Conservation (phyloP, 2,329 filamentous ascomycete species). For the Ophidiomyces ophidiicola region DNA sequence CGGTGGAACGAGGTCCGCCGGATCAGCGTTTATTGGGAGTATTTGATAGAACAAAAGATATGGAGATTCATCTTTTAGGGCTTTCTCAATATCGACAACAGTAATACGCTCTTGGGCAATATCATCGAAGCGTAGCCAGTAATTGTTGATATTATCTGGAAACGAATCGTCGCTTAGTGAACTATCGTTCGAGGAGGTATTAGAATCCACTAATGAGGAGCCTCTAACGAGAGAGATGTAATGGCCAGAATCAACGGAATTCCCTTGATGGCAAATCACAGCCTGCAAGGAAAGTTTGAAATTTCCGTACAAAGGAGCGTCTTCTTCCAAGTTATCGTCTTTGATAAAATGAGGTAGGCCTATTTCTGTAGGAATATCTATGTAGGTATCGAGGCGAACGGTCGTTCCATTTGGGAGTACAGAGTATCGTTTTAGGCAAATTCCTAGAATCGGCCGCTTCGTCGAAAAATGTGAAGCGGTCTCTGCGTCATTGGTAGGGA, state of each 20-base stretch:
- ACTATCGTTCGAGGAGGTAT: conserved; percentile 16
- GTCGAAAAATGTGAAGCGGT: conserved; percentile 80
- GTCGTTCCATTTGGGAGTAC: conserved; percentile 58
- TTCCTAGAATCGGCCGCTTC: conserved; percentile 71
- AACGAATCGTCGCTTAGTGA: conserved; percentile 14
- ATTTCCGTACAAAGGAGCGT: conserved; percentile 62
- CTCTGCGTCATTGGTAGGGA: conserved; percentile 56
- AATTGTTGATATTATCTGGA: conserved; percentile 53
- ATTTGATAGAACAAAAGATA: conserved; percentile 95
- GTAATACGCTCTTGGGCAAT: conserved; percentile 59
- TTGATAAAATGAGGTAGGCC: conserved; percentile 79
- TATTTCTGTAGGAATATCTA: conserved; percentile 84
- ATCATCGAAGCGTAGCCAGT: conserved; percentile 91
- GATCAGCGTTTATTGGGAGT: conserved; percentile 65
- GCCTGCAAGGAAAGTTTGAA: conserved; percentile 90
- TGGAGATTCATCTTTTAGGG: conserved; percentile 74
- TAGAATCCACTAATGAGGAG: conserved; percentile 30
- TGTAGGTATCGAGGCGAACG: conserved; percentile 62
- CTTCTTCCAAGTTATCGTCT: conserved; percentile 57
- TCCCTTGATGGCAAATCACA: conserved; percentile 81
- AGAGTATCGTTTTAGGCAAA: conserved; percentile 83
- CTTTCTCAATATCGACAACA: conserved; percentile 64
- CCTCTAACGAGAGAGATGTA: conserved; percentile 79
- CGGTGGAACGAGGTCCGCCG: conserved; percentile 21
- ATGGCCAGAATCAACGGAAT: conserved; percentile 75